Conservation (phyloP, 2,329 filamentous ascomycete genomes). For the Fusarium sp. region DNA sequence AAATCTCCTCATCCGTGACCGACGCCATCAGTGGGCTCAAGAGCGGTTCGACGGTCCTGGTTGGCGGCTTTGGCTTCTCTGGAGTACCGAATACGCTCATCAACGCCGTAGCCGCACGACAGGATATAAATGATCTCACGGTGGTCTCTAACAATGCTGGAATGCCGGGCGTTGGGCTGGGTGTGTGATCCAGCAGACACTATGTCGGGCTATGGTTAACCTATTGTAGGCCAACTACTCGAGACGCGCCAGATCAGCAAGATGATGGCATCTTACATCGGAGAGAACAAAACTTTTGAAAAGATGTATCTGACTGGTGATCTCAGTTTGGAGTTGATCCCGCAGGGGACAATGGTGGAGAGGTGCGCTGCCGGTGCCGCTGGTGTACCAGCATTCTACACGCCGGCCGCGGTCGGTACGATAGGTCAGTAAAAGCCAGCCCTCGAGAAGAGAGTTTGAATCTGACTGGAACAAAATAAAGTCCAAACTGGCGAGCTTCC, state of each 20-base stretch:
- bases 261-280: conserved; percentile 92
- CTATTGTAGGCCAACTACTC: neutral
- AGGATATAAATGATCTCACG: conserved; percentile 79
- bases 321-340: conserved; percentile 88
- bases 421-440: conserved; percentile 55
- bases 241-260: conserved; percentile 78
- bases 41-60: conserved; percentile 77
- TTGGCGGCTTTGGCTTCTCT: conserved; percentile 84
- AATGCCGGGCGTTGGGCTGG: conserved; percentile 81
- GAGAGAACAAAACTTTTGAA: conserved; percentile 93
- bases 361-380: conserved; percentile 86
- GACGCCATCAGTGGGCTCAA: conserved; percentile 81
- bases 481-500: conserved; percentile 91
- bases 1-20: conserved; percentile 74
- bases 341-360: conserved; percentile 90
- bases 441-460: neutral
- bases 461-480: neutral
- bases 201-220: conserved; percentile 65
- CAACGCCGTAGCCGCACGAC: conserved; percentile 72
- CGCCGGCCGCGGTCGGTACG: conserved; percentile 84
- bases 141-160: conserved; percentile 95
- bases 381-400: conserved; percentile 92
- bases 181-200: conserved; percentile 48
- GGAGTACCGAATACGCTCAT: conserved; percentile 87
- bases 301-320: conserved; percentile 87